These are phyloP conservation scores for Carpinus viminea DNA, from an alignment of 306 rosid genomes.

Conservation along the genomic window DNA sequence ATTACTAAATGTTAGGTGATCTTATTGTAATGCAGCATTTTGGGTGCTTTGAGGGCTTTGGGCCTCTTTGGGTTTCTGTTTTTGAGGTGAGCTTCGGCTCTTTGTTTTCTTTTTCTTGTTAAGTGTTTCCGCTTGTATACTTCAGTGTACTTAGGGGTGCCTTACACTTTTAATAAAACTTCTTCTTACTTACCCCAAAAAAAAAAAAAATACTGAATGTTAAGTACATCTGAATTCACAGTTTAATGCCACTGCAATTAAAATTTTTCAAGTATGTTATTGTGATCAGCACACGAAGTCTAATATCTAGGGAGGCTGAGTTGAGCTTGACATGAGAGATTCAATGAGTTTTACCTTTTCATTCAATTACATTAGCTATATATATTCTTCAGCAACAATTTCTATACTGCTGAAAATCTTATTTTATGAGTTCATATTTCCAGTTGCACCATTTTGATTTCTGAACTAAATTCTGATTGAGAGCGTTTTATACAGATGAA, in stretches of 20 bases:
- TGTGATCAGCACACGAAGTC: background rate
- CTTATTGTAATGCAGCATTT: no score
- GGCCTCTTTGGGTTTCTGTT: no score
- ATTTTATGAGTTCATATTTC: constrained; percentile 1
- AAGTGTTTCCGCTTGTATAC: no score
- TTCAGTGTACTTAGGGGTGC: no score
- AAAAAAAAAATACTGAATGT: background rate
- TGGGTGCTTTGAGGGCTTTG: no score
- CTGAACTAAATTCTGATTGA: constrained; percentile 11
- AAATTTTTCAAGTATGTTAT: background rate
- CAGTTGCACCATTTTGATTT: constrained; percentile 12
- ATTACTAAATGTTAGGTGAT: no score
- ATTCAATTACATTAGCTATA: background rate
- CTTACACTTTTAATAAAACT: no score
- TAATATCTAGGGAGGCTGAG: background rate
- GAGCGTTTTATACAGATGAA: constrained; percentile 60
- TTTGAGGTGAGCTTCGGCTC: no score
- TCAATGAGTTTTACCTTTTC: background rate
- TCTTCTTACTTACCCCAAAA: no score
- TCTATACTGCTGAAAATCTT: background rate
- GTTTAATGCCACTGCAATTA: background rate
- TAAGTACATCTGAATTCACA: background rate
- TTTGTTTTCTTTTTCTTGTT: no score
- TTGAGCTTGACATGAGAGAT: background rate
- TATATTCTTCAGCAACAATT: background rate